Percentiles rank a stretch among this genome's conserved stretches.
These are phyloP conservation scores for Rhodamnia rubescens DNA, from an alignment of 345 rosid species.

Conservation along the genomic window DNA sequence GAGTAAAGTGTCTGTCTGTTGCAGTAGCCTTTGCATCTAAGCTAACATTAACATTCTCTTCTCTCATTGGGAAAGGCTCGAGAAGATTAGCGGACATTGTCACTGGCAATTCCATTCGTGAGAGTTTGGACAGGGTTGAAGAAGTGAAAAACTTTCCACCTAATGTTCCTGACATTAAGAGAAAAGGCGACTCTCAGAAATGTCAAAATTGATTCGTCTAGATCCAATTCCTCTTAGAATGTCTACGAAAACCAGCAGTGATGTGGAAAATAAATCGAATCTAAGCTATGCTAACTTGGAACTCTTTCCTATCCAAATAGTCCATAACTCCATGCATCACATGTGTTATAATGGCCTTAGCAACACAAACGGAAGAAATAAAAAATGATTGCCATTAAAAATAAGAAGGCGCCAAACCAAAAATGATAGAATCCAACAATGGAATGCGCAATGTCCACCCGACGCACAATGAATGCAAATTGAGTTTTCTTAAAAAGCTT, in stretches of 20 bases:
- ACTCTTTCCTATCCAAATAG: not conserved
- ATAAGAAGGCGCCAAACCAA: not conserved
- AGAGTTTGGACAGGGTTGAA: constrained; percentile 10
- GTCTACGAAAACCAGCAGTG: not conserved
- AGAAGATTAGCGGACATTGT: constrained; percentile 13
- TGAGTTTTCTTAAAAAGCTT: not conserved
- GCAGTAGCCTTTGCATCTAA: constrained; percentile 15
- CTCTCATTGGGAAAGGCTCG: constrained; percentile 10
- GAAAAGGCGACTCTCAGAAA: constrained; percentile 2
- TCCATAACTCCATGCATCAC: not conserved
- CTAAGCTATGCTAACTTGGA: not conserved
- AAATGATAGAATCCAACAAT: not conserved
- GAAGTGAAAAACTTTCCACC: constrained; percentile 11
- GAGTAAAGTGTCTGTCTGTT: constrained; percentile 16
- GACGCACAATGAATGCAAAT: not conserved
- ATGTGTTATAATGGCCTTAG: not conserved
- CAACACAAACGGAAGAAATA: not conserved
- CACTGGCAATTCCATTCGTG: constrained; percentile 12
- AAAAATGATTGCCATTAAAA: not conserved
- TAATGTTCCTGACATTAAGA: constrained; percentile 12
- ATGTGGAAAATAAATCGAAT: not conserved
- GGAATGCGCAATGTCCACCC: not conserved
- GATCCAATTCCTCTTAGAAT: not conserved
- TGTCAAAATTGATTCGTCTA: not conserved
- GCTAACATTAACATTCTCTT: constrained; percentile 14